Conservation (phyloP, 495 filamentous ascomycete genomes). For the Talaromyces nanjingensis region DNA sequence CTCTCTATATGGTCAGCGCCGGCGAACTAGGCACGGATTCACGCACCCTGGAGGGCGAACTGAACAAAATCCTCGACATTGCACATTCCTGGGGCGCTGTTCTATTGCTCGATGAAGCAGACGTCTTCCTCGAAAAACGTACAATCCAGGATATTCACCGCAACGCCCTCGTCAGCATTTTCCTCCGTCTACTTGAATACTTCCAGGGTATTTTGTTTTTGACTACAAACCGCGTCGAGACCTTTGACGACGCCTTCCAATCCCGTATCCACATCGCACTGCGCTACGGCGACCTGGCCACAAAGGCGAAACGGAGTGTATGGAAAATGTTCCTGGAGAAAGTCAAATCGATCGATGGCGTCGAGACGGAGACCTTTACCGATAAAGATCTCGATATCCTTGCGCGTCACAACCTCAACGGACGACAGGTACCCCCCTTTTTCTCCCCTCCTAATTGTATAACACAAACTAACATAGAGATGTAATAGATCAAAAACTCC, state of each 20-base stretch:
- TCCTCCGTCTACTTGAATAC: constrained; percentile 64
- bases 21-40: constrained; percentile 79
- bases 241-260: constrained; percentile 63
- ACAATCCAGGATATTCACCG: constrained; percentile 64
- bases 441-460: constrained; percentile 5
- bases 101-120: constrained; percentile 69
- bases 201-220: constrained; percentile 78
- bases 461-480: too few species aligned
- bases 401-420: constrained; percentile 69
- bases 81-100: constrained; percentile 84
- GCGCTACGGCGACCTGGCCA: constrained; percentile 69
- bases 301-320: constrained; percentile 70
- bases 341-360: constrained; percentile 57
- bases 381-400: constrained; percentile 63
- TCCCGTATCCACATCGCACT: constrained; percentile 67
- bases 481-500: constrained; percentile 76
- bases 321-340: constrained; percentile 81
- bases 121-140: constrained; percentile 72
- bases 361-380: constrained; percentile 54
- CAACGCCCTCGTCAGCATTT: constrained; percentile 73
- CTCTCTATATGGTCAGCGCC: constrained; percentile 77
- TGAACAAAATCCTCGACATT: constrained; percentile 80
- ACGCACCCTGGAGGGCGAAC: constrained; percentile 66
- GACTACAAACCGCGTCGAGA: constrained; percentile 74
- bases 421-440: constrained; percentile 58